phyloP scores from a whole-genome alignment of 495 filamentous ascomycete genomes.

The Usnea hakonensis region DNA sequence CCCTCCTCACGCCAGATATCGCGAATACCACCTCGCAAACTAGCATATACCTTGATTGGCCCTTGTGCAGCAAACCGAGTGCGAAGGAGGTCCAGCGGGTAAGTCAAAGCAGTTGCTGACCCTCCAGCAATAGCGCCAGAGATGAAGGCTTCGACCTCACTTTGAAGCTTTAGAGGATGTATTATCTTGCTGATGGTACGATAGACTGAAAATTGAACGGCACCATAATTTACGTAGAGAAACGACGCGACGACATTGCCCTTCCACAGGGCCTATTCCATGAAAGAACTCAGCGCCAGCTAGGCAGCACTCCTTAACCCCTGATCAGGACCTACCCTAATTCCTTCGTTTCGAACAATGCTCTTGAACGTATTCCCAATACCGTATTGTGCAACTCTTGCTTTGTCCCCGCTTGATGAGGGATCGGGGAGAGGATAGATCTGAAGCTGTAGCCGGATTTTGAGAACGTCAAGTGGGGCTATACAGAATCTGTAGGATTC shows the following conservation, averaged over 20 bases:
- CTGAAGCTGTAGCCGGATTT: conserved; percentile 92
- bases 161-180: conserved; percentile 45
- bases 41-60: conserved; percentile 68
- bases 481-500: conserved; percentile 61
- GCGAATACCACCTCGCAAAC: conserved; percentile 53
- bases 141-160: conserved; percentile 61
- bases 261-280: conserved; percentile 77
- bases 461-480: conserved; percentile 89
- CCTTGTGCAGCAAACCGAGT: conserved; percentile 96
- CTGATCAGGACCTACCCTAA: conserved; percentile 45
- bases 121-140: conserved; percentile 75
- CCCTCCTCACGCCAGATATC: conserved; percentile 77
- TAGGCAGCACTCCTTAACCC: neutral
- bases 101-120: conserved; percentile 72
- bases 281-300: neutral
- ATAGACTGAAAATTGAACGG: conserved; percentile 87
- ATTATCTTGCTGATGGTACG: conserved; percentile 59
- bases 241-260: conserved; percentile 93
- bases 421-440: conserved; percentile 71
- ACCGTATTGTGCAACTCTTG: conserved; percentile 67
- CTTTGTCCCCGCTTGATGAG: conserved; percentile 40
- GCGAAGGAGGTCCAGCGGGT: conserved; percentile 87
- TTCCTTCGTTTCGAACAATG: conserved; percentile 70
- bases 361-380: conserved; percentile 67
- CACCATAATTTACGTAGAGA: conserved; percentile 84